phyloP scores from a whole-genome alignment of 129 eudicot species.

The Flaveria ramosissima region DNA sequence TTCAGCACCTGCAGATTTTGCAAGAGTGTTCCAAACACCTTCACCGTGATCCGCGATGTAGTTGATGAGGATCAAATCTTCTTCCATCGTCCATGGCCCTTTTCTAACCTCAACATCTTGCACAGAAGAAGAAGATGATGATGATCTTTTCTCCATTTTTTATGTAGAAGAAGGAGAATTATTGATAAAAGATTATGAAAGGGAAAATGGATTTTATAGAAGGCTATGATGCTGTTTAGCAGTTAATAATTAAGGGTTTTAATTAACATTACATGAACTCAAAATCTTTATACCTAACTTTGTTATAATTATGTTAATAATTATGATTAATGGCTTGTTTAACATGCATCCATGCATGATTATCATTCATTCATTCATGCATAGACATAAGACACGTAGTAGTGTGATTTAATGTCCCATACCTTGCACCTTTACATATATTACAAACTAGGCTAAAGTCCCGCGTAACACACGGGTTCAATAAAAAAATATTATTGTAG shows the following conservation, averaged over 20 bases:
- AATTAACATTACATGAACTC: conserved; percentile 21
- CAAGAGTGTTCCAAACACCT: conserved; percentile 95
- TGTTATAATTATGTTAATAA: conserved; percentile 12
- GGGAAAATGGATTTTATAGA: conserved; percentile 30
- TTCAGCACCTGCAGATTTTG: conserved; percentile 72
- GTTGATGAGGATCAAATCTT: conserved; percentile 90
- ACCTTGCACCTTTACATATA: not conserved
- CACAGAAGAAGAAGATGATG: conserved; percentile 20
- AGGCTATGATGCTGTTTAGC: conserved; percentile 14
- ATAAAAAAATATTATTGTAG: too few relatives aligned
- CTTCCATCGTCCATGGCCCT: conserved; percentile 99
- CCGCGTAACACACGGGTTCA: too few relatives aligned
- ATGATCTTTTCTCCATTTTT: conserved; percentile 60
- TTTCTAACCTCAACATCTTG: conserved; percentile 76
- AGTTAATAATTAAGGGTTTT: conserved; percentile 25
- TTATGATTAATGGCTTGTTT: not conserved
- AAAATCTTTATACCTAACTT: conserved; percentile 52
- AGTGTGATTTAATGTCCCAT: not conserved
- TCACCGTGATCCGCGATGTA: conserved; percentile 93
- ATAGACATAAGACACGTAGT: not conserved
- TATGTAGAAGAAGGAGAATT: conserved; percentile 27
- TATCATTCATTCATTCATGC: not conserved
- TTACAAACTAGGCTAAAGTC: too few relatives aligned
- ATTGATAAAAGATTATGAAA: conserved; percentile 39
- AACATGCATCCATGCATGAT: conserved; percentile 22